Evolutionary conservation across 768 basidiomycete species (phyloP), one percentile per base, ranked within the genome.

Genomic region (Suillus fuscotomentosus): DNA sequence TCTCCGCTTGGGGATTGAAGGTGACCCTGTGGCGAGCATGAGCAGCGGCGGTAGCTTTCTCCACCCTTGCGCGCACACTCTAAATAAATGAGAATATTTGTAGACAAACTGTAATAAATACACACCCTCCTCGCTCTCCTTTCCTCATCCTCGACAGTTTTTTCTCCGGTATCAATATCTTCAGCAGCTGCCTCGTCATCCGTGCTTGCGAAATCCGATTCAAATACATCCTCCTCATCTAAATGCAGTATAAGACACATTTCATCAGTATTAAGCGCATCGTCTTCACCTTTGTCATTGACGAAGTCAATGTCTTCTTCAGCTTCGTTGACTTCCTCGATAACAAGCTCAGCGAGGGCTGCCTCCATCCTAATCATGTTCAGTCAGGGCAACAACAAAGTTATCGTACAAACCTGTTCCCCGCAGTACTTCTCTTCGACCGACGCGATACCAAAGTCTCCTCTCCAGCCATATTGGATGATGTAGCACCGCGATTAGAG

Each of bases 161-260:
- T 81, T 69, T 94, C 92, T 0, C 79, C 88, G 5, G 77, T 81
- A 6, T 85, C 85, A 20, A 79, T 77, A 13, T 83, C 84, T 31
- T 83, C 82, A n/a, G 83, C 82, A 1, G 75, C 81, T 43, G 73
- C 78, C 63, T 83, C 85, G 51, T 92, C 92, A 64, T 94, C 93
- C 0, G 93, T 94, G 67, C 89, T 91, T 66, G 87, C 90, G 70
- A 95, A 95, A 73, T 95, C 93, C 11, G 90, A 91, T 67, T 84
- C 92, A 65, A 93, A 92, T 9, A 89, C 73, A 70, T 94, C 92
- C 68, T 91, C 87, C 73, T 95, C 93, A 60, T 91, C 93, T 92
- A 70, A 55, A 56, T 22, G 61, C 3, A 60, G 45, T 60, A 17
- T 43, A 15, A 22, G 31, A n/a, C 34, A 59, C 7, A 47, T 6